Base-by-base conservation (phyloP, 148 eudicot genomes). In the Dianthus caryophyllus region DNA sequence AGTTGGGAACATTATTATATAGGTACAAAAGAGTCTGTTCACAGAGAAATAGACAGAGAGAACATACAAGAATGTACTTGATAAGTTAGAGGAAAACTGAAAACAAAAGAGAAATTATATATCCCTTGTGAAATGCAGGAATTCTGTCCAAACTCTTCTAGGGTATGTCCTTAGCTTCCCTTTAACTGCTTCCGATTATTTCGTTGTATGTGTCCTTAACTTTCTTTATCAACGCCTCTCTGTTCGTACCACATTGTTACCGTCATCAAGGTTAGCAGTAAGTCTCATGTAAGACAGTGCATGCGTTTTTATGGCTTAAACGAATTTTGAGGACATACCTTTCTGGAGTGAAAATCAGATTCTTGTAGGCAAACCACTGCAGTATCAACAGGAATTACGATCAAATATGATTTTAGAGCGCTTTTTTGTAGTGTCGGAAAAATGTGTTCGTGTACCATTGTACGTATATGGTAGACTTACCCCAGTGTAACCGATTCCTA, bases 401-500 rank as follows among this genome's bases (percentile, higher is more conserved):
- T 33, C 4, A 21, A 59, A 16, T 7, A 20, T 38, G 10, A 41
- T 5, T 41, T 4, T 9, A 6, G 44, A 41, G 11, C 7, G 11
- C 6, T 41, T 41, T 41, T 41, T 41, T 2, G 39, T 33, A 8
- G 39, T 33, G 39, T 3, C 44, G 18, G 7, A 38, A 52, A 27
- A 18, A 67, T 15, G 22, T 60, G 64, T 51, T 76, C 17, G 18
- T 60, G 26, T 5, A 38, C 18, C n/a, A n/a, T n/a, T n/a, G n/a
- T n/a, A n/a, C n/a, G n/a, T n/a, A n/a, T n/a, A n/a, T n/a, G n/a
- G 36, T 36, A 2, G 21, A 20, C 47, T 17, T 82, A 94, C 99
- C 77, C 96, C 99, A 2, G 96, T 83, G 84, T 90, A 94, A 61
- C 99, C 99, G 71, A 94, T 94, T 64, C 99, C 99, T 36, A 94